These are phyloP conservation scores for Acanthamoeba castellanii DNA, from an alignment of 208 protist species.

Conservation along the genomic window DNA sequence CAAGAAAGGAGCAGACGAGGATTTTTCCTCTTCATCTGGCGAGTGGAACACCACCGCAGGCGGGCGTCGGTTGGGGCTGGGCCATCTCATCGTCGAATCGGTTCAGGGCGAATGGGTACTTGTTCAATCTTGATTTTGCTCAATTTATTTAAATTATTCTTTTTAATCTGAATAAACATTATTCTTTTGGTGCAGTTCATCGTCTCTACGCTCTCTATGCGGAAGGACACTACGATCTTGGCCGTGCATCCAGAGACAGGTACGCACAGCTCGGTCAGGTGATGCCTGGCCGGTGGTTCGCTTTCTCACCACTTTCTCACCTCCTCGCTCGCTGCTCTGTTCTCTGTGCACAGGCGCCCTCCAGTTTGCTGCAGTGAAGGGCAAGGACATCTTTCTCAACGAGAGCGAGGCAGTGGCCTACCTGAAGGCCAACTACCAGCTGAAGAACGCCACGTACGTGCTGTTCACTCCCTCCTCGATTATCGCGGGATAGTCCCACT, in stretches of 20 bases:
- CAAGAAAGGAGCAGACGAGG: neutral
- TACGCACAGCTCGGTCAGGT: constrained; percentile 43
- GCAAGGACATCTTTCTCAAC: constrained; percentile 81
- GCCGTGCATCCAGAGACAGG: constrained; percentile 85
- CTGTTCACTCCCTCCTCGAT: constrained; percentile 5
- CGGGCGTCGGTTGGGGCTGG: neutral
- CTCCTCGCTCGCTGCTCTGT: constrained; percentile 4
- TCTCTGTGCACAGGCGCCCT: neutral
- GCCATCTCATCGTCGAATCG: constrained; percentile 47
- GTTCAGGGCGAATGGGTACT: constrained; percentile 29
- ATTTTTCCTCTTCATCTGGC: neutral
- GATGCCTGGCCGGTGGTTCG: constrained; percentile 52
- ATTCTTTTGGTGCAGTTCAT: constrained; percentile 82
- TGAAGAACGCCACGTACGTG: constrained; percentile 80
- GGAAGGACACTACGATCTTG: constrained; percentile 89
- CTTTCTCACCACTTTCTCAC: constrained; percentile 74
- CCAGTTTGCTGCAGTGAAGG: constrained; percentile 74
- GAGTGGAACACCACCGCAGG: constrained; percentile 2
- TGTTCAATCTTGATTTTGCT: neutral
- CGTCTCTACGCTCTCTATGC: constrained; percentile 81
- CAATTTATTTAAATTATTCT: neutral
- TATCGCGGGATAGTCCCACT: constrained; percentile 19
- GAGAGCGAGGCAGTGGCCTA: constrained; percentile 75
- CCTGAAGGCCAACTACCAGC: constrained; percentile 5
- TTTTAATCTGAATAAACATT: neutral